Evolutionary conservation across 257 asterid species (phyloP).

Genomic region (Thymus mandschuricus): DNA sequence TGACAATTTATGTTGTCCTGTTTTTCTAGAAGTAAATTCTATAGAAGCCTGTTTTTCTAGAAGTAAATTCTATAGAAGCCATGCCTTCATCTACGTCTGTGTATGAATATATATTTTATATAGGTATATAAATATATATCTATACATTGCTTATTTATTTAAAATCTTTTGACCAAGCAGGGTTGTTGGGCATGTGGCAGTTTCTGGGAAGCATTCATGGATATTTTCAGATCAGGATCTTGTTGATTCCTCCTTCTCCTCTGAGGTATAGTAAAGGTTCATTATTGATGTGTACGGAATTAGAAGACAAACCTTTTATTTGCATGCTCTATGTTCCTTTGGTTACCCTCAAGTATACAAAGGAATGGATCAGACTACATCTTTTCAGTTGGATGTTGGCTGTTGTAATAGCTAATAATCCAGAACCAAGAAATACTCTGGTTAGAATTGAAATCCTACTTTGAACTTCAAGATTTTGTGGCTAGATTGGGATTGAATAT

Average conservation of each 20-base stretch:
- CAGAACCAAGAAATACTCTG: constrained; percentile 13
- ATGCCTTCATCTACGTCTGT: constrained; percentile 12
- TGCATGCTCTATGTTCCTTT: not conserved
- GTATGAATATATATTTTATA: not conserved
- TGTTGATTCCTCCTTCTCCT: constrained; percentile 47
- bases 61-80: constrained; percentile 4
- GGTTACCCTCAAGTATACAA: constrained; percentile 18
- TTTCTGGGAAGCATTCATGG: constrained; percentile 94
- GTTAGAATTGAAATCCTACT: constrained; percentile 10
- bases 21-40: not conserved
- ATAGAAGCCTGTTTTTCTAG: not conserved
- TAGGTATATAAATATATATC: not conserved
- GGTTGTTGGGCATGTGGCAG: constrained; percentile 87
- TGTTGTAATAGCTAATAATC: constrained; percentile 14
- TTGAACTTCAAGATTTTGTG: constrained; percentile 18
- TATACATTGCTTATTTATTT: not conserved
- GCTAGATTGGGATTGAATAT: constrained; percentile 16
- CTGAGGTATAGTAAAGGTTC: constrained; percentile 54
- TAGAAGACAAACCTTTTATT: not conserved
- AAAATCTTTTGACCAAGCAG: constrained; percentile 43
- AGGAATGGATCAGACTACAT: not conserved
- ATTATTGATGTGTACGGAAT: constrained; percentile 1
- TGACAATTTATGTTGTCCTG: constrained; percentile 12
- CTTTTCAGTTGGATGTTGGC: constrained; percentile 8
- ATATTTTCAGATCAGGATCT: constrained; percentile 58